Percentiles rank a stretch among this genome's conserved stretches.
phyloP scores from a whole-genome alignment of 2,329 filamentous ascomycete genomes.

The Penicillium sp. region DNA sequence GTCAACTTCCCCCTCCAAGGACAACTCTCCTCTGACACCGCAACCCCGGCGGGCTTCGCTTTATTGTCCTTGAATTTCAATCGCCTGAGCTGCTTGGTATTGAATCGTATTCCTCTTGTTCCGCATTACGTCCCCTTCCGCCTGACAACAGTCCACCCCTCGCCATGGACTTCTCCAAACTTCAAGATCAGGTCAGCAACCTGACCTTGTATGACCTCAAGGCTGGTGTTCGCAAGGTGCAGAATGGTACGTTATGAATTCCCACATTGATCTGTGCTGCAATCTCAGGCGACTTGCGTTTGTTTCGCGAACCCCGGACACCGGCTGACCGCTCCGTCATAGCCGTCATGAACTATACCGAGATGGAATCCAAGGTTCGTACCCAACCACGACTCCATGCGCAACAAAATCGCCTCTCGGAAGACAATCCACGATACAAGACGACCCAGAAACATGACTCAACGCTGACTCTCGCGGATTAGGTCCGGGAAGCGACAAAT shows the following conservation, averaged over 20 bases:
- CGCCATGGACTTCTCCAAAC: conserved; percentile 78
- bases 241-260: conserved; percentile 74
- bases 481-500: conserved; percentile 97
- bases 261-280: not conserved
- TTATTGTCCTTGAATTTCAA: conserved; percentile 9
- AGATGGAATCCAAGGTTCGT: conserved; percentile 72
- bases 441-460: not conserved
- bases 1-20: conserved; percentile 16
- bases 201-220: conserved; percentile 94
- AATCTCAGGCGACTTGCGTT: conserved; percentile 1
- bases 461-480: conserved; percentile 22
- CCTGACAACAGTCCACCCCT: conserved; percentile 13
- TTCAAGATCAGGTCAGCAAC: conserved; percentile 86
- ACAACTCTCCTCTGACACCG: conserved; percentile 13
- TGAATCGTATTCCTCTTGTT: conserved; percentile 1
- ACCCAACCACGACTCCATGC: conserved; percentile 13
- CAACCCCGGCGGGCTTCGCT: conserved; percentile 15
- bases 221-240: conserved; percentile 88
- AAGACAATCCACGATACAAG: not conserved
- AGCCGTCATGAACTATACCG: conserved; percentile 98
- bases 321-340: conserved; percentile 22
- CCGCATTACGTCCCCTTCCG: conserved; percentile 4
- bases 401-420: not conserved
- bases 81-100: conserved; percentile 7
- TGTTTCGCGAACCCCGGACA: conserved; percentile 5